These are phyloP conservation scores for Chytriomyces hyalinus DNA, from an alignment of 192 early-diverging fungal genomes.

Conservation along the genomic window DNA sequence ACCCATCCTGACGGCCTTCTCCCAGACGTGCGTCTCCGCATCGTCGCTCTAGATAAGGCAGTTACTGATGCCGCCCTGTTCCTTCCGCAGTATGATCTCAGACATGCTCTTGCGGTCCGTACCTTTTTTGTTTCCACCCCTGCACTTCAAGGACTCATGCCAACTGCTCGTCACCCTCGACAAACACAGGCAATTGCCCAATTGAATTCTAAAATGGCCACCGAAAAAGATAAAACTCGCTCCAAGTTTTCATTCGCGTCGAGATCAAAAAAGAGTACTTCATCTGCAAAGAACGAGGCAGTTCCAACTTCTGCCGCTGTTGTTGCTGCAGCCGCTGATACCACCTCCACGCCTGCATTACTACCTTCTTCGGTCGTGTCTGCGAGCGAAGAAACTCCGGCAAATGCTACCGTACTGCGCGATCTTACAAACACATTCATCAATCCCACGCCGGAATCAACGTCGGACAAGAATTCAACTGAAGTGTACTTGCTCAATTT, in stretches of 20 bases:
- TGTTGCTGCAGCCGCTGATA: not conserved
- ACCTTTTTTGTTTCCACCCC: not conserved
- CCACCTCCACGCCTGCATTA: too few species aligned
- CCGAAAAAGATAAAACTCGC: not conserved
- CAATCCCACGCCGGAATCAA: not conserved
- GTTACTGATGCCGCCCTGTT: slow-evolving; percentile 67
- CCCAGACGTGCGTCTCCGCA: slow-evolving; percentile 28
- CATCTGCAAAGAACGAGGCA: not conserved
- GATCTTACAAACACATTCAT: not conserved
- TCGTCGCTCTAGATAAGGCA: slow-evolving; percentile 61
- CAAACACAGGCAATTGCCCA: slow-evolving; percentile 2
- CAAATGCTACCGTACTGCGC: too few species aligned
- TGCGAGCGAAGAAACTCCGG: too few species aligned
- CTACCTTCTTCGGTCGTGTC: too few species aligned
- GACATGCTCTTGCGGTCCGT: slow-evolving; percentile 61
- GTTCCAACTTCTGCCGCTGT: not conserved
- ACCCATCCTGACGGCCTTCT: not conserved
- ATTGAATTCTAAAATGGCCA: not conserved
- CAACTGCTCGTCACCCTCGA: too few species aligned
- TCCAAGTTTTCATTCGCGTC: slow-evolving; percentile 16
- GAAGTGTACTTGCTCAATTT: slow-evolving; percentile 69
- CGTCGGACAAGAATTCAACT: not conserved
- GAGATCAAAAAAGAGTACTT: slow-evolving; percentile 3
- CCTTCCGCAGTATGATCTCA: slow-evolving; percentile 73
- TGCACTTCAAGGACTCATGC: not conserved